phyloP scores from a whole-genome alignment of 176 grass and related monocot species.

The Carex cristatella region DNA sequence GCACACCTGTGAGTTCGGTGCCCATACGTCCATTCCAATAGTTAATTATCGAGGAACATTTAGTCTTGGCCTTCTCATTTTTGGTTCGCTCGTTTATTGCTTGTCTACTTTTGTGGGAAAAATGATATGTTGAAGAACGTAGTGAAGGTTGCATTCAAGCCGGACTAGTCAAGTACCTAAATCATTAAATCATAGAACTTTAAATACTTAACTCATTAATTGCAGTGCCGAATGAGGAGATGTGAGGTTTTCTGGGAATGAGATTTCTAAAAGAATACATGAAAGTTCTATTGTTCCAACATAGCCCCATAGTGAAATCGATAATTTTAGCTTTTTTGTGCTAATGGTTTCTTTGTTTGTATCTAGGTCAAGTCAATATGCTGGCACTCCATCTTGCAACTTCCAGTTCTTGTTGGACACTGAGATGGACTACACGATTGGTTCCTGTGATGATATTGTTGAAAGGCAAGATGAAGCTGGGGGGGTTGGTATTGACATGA shows the following conservation, averaged over 20 bases:
- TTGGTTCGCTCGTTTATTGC: neutral
- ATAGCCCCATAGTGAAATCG: neutral
- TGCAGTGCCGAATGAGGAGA: neutral
- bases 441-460: slow-evolving; percentile 39
- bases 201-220: neutral
- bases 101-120: neutral
- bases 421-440: slow-evolving; percentile 41
- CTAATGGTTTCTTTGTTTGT: neutral
- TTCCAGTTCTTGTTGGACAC: slow-evolving; percentile 25
- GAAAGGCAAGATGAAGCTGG: slow-evolving; percentile 2
- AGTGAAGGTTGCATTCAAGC: neutral
- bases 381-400: slow-evolving; percentile 30
- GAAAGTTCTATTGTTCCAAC: neutral
- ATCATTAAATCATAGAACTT: neutral
- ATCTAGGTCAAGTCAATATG: slow-evolving; percentile 27
- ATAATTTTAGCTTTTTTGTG: neutral
- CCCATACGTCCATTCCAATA: neutral
- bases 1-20: neutral
- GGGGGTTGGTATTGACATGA: slow-evolving; percentile 14
- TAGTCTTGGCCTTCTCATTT: neutral
- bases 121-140: neutral
- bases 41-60: neutral
- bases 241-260: neutral
- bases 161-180: neutral
- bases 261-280: neutral